Evolutionary conservation across 192 early-diverging fungal genomes (phyloP), one percentile per base, ranked within the genome.

Genomic region (Powellomyces hirtus): DNA sequence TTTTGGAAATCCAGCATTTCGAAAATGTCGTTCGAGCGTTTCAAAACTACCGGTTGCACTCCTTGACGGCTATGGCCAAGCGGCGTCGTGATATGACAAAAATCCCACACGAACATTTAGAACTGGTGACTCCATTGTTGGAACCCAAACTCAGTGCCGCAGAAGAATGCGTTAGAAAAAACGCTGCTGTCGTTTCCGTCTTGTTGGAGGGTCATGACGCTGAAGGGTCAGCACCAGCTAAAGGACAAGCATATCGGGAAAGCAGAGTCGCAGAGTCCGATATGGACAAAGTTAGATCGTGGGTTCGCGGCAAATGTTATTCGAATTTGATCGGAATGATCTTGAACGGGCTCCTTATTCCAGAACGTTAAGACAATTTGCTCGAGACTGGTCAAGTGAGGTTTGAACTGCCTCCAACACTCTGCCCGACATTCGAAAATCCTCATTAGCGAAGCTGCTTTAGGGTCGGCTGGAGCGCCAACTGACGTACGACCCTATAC

Each of bases 311-410:
- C 40, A 42, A 42, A 42, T n/a, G 10, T 10, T n/a, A n/a, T n/a
- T n/a, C n/a, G n/a, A n/a, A n/a, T n/a, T n/a, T n/a, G n/a, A n/a
- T n/a, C n/a, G n/a, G n/a, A n/a, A n/a, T n/a, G n/a, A n/a, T n/a
- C n/a, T n/a, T n/a, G n/a, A n/a, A n/a, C n/a, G n/a, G n/a, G n/a
- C n/a, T n/a, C n/a, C n/a, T n/a, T 8, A 52, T 52, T 10, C 6
- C 29, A 56, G 53, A 56, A 56, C 53, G 5, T 29, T 56, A 18
- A 88, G 91, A 64, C 97, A 98, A 72, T 92, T 98, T 85, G 93
- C 94, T 33, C 81, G 97, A 24, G 97, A 99, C 72, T 99, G 97
- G 97, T 85, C 90, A 16, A 81, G 20, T 38, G 35, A 38, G 46
- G 20, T 7, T 42, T 24, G 37, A 40, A 16, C n/a, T 45, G 29